Evolutionary conservation across 805 yeast genomes (phyloP), one percentile per base, ranked within the genome.

Genomic region (Saccharomyces paradoxus): DNA sequence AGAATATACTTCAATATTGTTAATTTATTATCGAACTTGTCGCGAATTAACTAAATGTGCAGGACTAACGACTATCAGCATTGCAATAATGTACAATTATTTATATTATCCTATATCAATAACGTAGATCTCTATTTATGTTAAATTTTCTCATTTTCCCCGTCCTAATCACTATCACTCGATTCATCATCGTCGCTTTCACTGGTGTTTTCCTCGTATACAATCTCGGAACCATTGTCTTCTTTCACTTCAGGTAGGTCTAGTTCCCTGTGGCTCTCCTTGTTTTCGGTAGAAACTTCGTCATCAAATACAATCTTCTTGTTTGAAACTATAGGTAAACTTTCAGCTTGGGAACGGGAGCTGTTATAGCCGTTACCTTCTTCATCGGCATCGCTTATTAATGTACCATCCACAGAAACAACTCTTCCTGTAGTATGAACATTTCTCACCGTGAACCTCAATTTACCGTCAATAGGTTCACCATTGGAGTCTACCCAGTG

Each of bases 331-430:
- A 82, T 79, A 3, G 87, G 84, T 60, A 80, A 74, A 9, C 79
- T 76, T 55, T 79, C 84, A 31, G 69, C 73, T 62, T 80, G 83
- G 13, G 76, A 64, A 27, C 71, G 73, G 21, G 69, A 69, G 28
- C 55, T 53, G 26, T 46, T 46, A 30, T 48, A 48, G 24, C 52
- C 58, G 27, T 48, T 51, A n/a, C 53, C 59, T 46, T 51, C 57
- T 22, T 56, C 59, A 14, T 44, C 52, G 5, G 51, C 17, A 44
- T 65, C 63, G 3, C 58, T 59, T 7, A 86, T 69, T 56, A 91
- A 75, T 1, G 96, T 84, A n/a, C 98, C 98, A 57, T 90, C 95
- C 13, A 92, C 79, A 9, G 95, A 85, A 14, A 91, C 83, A 53
- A 89, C 85, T 69, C 83, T 86, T 8, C 96, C 96, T 5, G 91